Base-by-base conservation (phyloP, 306 rosid genomes). In the Cucurbita argyrosperma region DNA sequence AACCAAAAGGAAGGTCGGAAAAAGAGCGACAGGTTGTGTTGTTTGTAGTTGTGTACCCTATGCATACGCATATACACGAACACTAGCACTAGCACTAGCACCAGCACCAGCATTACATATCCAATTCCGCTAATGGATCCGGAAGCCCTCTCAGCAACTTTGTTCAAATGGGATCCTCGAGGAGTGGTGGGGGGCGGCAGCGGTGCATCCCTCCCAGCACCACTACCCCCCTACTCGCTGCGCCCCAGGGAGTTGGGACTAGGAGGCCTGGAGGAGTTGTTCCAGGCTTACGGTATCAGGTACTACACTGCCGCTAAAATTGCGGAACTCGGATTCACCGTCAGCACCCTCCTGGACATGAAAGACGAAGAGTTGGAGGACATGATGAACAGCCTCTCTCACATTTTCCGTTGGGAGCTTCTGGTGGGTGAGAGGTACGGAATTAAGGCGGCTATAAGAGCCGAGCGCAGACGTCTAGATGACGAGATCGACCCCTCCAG, bases 101-200 rank as follows among this genome's bases (percentile, higher is more conserved):
- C 55, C 13, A 51, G 47, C 52, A 10, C 15, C 10, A 49, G 51
- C 55, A 51, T 7, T 59, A 59, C 18, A 35, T 35, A 13, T 62
- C 69, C 13, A 38, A 62, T 62, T 62, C 47, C 23, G 7, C 16
- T 65, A 39, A 94, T 94, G 98, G 98, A 90, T 78, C 88, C 92
- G 2, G 97, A 93, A 39, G 76, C 92, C 30, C 91, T 87, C 89
- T 82, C 96, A n/a, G 78, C 89, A 11, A 78, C 82, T 75, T 57
- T 88, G 23, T 90, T 94, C 92, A 94, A 86, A 81, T 94, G 98
- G 98, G 96, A 89, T 83, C 92, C 90, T 21, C 92, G 96, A 16
- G 80, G 82, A 56, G 16, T 64, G 13, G 71, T 64, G 16, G 69
- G 26, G 23, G 69, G 40, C 7, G 40, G 64, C 9, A 35, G 40